Conservation (phyloP, 1,284 basidiomycete genomes). For the Leccinum angustisporum region DNA sequence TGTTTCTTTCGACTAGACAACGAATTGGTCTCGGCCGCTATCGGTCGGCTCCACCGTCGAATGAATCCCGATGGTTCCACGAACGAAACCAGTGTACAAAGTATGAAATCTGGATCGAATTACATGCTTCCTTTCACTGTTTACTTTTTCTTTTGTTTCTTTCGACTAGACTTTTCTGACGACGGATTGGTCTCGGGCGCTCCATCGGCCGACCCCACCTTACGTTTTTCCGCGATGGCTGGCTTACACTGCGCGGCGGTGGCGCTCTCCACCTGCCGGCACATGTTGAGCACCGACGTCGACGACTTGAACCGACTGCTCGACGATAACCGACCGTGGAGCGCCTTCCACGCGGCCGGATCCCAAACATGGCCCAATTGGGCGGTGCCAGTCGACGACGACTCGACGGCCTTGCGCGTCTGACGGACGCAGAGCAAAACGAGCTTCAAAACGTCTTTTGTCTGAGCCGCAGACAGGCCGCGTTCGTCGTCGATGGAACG, state of each 20-base stretch:
- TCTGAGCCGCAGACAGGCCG: constrained; percentile 61
- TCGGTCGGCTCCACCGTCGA: constrained; percentile 24
- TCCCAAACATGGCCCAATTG: constrained; percentile 41
- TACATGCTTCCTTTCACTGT: constrained; percentile 18
- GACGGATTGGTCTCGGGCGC: constrained; percentile 30
- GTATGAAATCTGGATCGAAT: constrained; percentile 1
- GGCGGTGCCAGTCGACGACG: constrained; percentile 20
- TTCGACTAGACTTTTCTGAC: constrained; percentile 48
- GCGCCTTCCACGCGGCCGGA: constrained; percentile 40
- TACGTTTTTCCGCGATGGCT: constrained; percentile 40
- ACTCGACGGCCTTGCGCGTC: constrained; percentile 46
- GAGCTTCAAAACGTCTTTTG: constrained; percentile 82
- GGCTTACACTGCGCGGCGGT: constrained; percentile 24
- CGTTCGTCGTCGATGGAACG: constrained; percentile 50
- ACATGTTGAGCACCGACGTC: constrained; percentile 43
- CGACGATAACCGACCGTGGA: constrained; percentile 39
- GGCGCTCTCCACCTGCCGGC: constrained; percentile 45
- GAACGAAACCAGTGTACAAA: neutral
- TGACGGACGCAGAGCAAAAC: constrained; percentile 67
- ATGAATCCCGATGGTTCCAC: neutral
- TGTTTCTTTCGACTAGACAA: constrained; percentile 53
- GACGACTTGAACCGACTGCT: constrained; percentile 48
- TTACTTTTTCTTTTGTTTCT: constrained; percentile 47
- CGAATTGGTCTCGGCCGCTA: no score
- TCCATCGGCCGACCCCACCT: constrained; percentile 34